These are phyloP conservation scores for Hanseniaspora mollemarum DNA, from an alignment of 805 yeast species.

Conservation along the genomic window DNA sequence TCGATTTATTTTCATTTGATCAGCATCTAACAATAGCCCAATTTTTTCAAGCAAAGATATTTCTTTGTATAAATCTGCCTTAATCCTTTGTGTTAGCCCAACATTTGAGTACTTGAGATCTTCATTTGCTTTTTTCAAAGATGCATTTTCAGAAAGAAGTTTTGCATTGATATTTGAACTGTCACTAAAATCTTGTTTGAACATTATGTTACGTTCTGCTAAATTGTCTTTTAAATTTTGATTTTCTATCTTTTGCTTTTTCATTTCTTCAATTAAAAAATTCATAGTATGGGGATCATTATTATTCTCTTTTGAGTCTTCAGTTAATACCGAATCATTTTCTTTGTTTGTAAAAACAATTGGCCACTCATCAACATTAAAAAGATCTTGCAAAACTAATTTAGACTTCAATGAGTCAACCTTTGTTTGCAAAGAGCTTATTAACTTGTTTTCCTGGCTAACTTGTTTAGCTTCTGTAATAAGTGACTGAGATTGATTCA, in stretches of 20 bases:
- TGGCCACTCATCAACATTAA: slow-evolving; percentile 40
- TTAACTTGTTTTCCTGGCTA: slow-evolving; percentile 23
- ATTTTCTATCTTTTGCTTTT: slow-evolving; percentile 2
- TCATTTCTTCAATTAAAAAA: background rate
- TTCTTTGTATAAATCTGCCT: slow-evolving; percentile 45
- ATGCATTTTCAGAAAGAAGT: slow-evolving; percentile 3
- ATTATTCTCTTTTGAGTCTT: background rate
- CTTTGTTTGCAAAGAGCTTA: slow-evolving; percentile 39
- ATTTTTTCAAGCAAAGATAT: slow-evolving; percentile 59
- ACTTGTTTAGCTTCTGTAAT: slow-evolving; percentile 8
- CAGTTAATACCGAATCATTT: background rate
- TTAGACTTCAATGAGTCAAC: slow-evolving; percentile 63
- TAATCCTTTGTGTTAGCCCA: slow-evolving; percentile 57
- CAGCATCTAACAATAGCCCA: slow-evolving; percentile 48
- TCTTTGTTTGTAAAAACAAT: slow-evolving; percentile 28
- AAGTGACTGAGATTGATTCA: slow-evolving; percentile 15
- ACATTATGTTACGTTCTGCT: slow-evolving; percentile 2
- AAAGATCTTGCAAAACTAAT: slow-evolving; percentile 60
- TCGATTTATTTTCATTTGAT: slow-evolving; percentile 42
- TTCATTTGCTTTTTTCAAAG: slow-evolving; percentile 17
- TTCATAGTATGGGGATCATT: background rate
- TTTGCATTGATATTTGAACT: slow-evolving; percentile 10
- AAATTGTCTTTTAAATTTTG: background rate
- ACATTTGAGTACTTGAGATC: slow-evolving; percentile 38
- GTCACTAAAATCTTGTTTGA: slow-evolving; percentile 11